These are phyloP conservation scores for Suhomyces sp. DNA, from an alignment of 805 yeast species.

Conservation along the genomic window DNA sequence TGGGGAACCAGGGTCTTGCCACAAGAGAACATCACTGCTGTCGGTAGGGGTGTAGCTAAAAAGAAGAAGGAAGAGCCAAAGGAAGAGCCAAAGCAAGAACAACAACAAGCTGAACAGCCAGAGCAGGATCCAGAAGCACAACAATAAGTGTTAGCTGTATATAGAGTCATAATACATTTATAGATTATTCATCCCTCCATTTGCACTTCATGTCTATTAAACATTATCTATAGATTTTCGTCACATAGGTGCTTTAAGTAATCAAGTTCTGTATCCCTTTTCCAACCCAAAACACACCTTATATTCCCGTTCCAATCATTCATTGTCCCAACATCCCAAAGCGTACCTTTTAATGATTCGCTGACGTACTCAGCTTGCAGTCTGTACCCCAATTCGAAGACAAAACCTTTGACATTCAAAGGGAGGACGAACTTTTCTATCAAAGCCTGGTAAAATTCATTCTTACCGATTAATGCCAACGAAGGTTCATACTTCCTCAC, in stretches of 20 bases:
- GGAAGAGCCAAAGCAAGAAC: neutral
- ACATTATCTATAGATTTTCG: too few relatives aligned
- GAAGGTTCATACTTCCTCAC: conserved; percentile 75
- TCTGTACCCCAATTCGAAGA: conserved; percentile 73
- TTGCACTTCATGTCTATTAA: too few relatives aligned
- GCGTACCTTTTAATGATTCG: conserved; percentile 14
- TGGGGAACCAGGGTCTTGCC: conserved; percentile 82
- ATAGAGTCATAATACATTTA: too few relatives aligned
- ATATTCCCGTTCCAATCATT: conserved; percentile 52
- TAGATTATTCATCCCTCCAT: too few relatives aligned
- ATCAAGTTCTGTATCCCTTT: conserved; percentile 13
- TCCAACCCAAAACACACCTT: conserved; percentile 69
- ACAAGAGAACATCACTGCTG: conserved; percentile 56
- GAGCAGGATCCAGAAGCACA: too few relatives aligned
- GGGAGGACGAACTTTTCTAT: conserved; percentile 43
- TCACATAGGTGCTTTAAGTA: too few relatives aligned
- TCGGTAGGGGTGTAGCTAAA: conserved; percentile 61
- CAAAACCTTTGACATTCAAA: conserved; percentile 44
- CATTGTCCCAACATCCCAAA: conserved; percentile 52
- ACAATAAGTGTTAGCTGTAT: too few relatives aligned
- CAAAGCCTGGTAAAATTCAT: conserved; percentile 66
- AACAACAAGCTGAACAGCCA: too few relatives aligned
- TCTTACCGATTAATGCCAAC: conserved; percentile 75
- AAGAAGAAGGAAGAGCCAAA: conserved; percentile 20
- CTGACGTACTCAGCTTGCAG: conserved; percentile 52